Evolutionary conservation across 177 flowering plant species (phyloP), one percentile per base, ranked within the genome.

Genomic region (Vitis hybrid): DNA sequence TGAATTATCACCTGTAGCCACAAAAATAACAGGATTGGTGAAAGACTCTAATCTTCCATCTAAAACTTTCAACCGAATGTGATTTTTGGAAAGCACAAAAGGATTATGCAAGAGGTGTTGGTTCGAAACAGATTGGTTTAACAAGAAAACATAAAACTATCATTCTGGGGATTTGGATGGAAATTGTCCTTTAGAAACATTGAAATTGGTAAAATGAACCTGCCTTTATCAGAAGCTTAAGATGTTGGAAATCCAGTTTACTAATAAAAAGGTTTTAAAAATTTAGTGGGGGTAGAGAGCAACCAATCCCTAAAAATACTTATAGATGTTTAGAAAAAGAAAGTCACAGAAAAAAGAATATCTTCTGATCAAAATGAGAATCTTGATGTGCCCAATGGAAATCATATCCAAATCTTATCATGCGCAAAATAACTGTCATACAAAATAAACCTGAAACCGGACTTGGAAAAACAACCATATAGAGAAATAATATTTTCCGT

Each of bases 361-460:
- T 98, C 98, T 93, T 75, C 64, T 81, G 81, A 81, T 93, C 88
- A 83, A 89, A 82, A 54, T 57, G 81, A 77, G 87, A 75, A 62
- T 66, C 82, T 70, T 72, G 77, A 60, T 74, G 78, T 64, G 91
- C 87, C 95, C 91, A 91, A 40, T 89, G 88, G 82, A 87, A 91
- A 79, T 95, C 99, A 85, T 78, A 91, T 62, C 92, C 99, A 88
- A 87, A 95, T 84, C 99, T 95, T 84, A 95, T 84, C 99, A 93
- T 91, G 59, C 95, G 92, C 77, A 95, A 76, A 66, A 86, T 78
- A 80, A 95, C 99, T 95, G 87, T 62, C 56, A 79, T 51, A 64
- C 34, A 60, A 61, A 79, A 56, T 1, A 66, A 60, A 68, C 32
- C 56, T 19, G 34, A 52, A 67, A 50, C 18, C 12, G 15, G 3